phyloP scores from a whole-genome alignment of 2,329 filamentous ascomycete genomes.

The Ilyonectria mors-panacis region DNA sequence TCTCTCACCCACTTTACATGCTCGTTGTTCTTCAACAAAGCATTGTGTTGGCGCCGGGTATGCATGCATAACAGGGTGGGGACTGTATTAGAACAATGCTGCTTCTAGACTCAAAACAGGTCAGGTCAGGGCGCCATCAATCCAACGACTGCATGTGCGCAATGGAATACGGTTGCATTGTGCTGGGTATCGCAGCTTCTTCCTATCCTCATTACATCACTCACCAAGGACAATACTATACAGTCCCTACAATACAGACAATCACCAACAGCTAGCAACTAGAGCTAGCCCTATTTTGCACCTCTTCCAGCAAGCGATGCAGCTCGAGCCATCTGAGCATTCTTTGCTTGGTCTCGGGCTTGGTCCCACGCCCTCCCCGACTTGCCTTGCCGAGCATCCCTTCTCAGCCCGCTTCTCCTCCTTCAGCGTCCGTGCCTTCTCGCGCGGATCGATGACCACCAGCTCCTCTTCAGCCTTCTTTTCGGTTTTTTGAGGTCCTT shows the following conservation, averaged over 20 bases:
- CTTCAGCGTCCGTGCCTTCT: slow-evolving; percentile 81
- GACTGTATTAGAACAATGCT: slow-evolving; percentile 32
- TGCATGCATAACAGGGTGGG: slow-evolving; percentile 32
- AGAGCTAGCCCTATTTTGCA: slow-evolving; percentile 58
- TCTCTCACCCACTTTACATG: background rate
- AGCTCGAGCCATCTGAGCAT: slow-evolving; percentile 69
- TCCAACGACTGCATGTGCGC: slow-evolving; percentile 30
- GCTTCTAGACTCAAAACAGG: slow-evolving; percentile 30
- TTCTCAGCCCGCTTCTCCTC: slow-evolving; percentile 74
- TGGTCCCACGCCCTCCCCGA: slow-evolving; percentile 72
- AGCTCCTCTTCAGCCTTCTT: slow-evolving; percentile 92
- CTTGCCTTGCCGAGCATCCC: slow-evolving; percentile 67
- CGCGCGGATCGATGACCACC: slow-evolving; percentile 92
- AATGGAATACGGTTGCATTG: slow-evolving; percentile 32
- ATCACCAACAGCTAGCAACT: background rate
- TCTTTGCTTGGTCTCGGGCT: slow-evolving; percentile 62
- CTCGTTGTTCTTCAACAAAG: background rate
- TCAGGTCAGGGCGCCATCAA: slow-evolving; percentile 32
- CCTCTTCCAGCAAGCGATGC: slow-evolving; percentile 71
- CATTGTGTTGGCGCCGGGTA: background rate
- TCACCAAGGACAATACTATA: slow-evolving; percentile 3
- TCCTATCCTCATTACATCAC: slow-evolving; percentile 30
- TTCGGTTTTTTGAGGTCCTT: slow-evolving; percentile 94
- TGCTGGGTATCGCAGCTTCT: slow-evolving; percentile 41
- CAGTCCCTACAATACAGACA: background rate